Evolutionary conservation across 2,329 filamentous ascomycete species (phyloP).

Genomic region (Fusarium liriodendri): DNA sequence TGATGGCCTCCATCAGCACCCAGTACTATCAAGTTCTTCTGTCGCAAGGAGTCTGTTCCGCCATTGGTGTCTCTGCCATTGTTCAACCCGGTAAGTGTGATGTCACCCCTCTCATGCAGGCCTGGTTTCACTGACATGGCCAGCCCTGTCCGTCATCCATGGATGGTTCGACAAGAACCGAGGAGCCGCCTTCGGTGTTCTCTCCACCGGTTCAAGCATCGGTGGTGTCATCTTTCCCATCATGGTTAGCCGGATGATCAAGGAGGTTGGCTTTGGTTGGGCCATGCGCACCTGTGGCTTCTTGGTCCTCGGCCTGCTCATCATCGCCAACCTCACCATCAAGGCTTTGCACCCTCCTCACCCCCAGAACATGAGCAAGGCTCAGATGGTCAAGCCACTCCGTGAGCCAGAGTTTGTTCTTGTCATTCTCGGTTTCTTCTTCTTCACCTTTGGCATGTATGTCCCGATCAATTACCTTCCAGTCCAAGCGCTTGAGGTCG

Average conservation of each 20-base stretch:
- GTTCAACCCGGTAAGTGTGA: conserved; percentile 45
- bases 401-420: conserved; percentile 47
- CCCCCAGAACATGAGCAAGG: conserved; percentile 43
- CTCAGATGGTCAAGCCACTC: conserved; percentile 48
- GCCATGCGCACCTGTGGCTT: conserved; percentile 53
- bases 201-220: conserved; percentile 50
- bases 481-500: conserved; percentile 45
- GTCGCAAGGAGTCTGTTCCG: conserved; percentile 52
- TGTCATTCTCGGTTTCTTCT: conserved; percentile 48
- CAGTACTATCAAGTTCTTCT: conserved; percentile 56
- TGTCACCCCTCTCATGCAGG: neutral
- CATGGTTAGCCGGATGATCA: conserved; percentile 51
- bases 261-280: conserved; percentile 52
- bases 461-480: conserved; percentile 52
- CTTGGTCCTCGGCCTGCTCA: conserved; percentile 48
- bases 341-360: conserved; percentile 36
- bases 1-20: conserved; percentile 68
- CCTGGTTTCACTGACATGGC: neutral
- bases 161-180: conserved; percentile 51
- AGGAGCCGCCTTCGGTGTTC: conserved; percentile 50
- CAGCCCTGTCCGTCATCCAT: conserved; percentile 46
- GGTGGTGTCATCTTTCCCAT: conserved; percentile 56
- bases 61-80: conserved; percentile 50
- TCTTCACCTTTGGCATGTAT: conserved; percentile 51
- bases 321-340: conserved; percentile 48